Conservation (phyloP, 768 basidiomycete species). For the Naganishia vishniacii region DNA sequence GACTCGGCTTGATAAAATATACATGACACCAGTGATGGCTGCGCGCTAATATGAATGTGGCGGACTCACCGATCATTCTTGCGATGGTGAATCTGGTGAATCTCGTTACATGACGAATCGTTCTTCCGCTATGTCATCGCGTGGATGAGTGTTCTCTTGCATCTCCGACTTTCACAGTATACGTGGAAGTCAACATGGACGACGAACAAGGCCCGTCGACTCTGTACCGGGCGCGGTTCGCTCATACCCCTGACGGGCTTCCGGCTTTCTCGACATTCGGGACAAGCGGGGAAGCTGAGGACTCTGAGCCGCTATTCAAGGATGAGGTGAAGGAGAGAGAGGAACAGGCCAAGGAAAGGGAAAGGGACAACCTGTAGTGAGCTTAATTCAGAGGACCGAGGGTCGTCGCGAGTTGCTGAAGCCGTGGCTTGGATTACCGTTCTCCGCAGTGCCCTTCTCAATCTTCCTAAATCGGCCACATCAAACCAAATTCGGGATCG, state of each 20-base stretch:
- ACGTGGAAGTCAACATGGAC: constrained; percentile 37
- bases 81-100: no score
- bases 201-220: constrained; percentile 41
- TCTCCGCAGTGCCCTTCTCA: constrained; percentile 67
- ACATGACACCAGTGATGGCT: no score
- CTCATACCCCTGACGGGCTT: constrained; percentile 37
- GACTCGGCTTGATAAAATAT: no score
- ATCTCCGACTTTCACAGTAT: no score
- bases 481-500: constrained; percentile 68
- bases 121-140: no score
- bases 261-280: constrained; percentile 27
- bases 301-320: constrained; percentile 16
- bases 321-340: constrained; percentile 22
- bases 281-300: constrained; percentile 25
- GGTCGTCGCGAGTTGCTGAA: no score
- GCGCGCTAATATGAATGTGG: no score
- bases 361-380: constrained; percentile 36
- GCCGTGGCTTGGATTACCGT: not conserved
- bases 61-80: no score
- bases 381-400: not conserved
- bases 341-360: constrained; percentile 1
- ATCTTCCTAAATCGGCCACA: constrained; percentile 62
- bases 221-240: constrained; percentile 36
- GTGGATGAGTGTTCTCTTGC: no score
- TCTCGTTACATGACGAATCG: no score